phyloP scores from a whole-genome alignment of 2,329 filamentous ascomycete genomes.

The Dothidotthia symphoricarpi region DNA sequence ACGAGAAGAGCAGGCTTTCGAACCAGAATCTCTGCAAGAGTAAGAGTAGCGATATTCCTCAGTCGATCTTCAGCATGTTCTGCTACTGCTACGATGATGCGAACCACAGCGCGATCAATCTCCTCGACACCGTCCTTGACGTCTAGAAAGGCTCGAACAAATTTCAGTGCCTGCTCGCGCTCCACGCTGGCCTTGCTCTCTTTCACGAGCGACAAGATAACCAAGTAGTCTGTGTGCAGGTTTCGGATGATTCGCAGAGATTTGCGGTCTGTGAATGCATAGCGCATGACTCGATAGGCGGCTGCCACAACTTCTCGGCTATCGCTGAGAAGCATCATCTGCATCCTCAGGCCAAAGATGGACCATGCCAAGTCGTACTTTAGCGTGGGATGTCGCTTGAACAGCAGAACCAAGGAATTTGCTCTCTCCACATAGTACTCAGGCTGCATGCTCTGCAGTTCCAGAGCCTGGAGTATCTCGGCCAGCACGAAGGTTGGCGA shows the following conservation, averaged over 20 bases:
- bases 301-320: conserved; percentile 94
- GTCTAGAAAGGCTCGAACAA: conserved; percentile 90
- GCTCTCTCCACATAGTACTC: conserved; percentile 95
- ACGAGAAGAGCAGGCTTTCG: conserved; percentile 79
- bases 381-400: conserved; percentile 85
- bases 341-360: conserved; percentile 88
- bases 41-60: conserved; percentile 87
- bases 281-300: conserved; percentile 88
- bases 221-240: conserved; percentile 87
- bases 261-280: conserved; percentile 87
- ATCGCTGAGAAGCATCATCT: conserved; percentile 93
- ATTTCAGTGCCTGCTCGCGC: conserved; percentile 94
- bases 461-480: conserved; percentile 85
- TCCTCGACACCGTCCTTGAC: conserved; percentile 90
- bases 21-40: conserved; percentile 85
- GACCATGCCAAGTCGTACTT: conserved; percentile 98
- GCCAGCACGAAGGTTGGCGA: conserved; percentile 89
- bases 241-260: conserved; percentile 85
- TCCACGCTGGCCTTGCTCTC: conserved; percentile 97
- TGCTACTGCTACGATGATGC: conserved; percentile 86
- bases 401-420: conserved; percentile 92
- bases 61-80: conserved; percentile 83
- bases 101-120: conserved; percentile 79
- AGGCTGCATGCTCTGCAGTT: conserved; percentile 80
- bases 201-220: conserved; percentile 89